These are phyloP conservation scores for Suillus spraguei DNA, from an alignment of 768 basidiomycete species.

Conservation along the genomic window DNA sequence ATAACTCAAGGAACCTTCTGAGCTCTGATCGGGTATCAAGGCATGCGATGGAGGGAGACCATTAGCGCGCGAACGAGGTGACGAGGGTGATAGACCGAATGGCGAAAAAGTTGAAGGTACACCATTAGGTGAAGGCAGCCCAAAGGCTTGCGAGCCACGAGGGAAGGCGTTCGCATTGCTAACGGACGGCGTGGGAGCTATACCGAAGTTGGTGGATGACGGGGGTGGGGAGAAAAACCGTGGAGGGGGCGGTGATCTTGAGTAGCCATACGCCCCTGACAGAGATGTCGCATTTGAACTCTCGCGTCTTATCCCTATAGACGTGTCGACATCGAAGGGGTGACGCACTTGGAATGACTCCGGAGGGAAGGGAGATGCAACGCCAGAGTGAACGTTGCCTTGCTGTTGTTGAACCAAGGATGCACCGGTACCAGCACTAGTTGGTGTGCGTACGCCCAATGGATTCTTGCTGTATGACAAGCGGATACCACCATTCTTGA, in stretches of 20 bases:
- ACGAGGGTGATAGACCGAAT: conserved; percentile 36
- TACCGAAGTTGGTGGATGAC: conserved; percentile 31
- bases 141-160: conserved; percentile 35
- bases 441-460: conserved; percentile 86
- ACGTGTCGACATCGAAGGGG: conserved; percentile 29
- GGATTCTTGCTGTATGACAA: conserved; percentile 98
- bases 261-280: conserved; percentile 28
- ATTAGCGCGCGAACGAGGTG: conserved; percentile 30
- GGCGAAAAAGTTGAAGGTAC: conserved; percentile 29
- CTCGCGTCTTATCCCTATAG: conserved; percentile 27
- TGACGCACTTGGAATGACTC: conserved; percentile 34
- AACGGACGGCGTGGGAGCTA: conserved; percentile 25
- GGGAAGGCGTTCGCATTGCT: conserved; percentile 29
- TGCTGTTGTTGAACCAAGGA: conserved; percentile 31
- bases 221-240: conserved; percentile 37
- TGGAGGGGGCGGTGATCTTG: conserved; percentile 37
- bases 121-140: conserved; percentile 29
- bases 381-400: conserved; percentile 19
- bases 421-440: conserved; percentile 44
- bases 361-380: conserved; percentile 30
- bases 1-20: conserved; percentile 33
- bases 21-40: conserved; percentile 39
- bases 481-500: conserved; percentile 95
- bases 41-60: conserved; percentile 33
- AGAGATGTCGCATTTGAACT: conserved; percentile 26